Evolutionary conservation across 2,329 filamentous ascomycete genomes (phyloP), one percentile per base, ranked within the genome.

Genomic region (Metarhizium humberi): DNA sequence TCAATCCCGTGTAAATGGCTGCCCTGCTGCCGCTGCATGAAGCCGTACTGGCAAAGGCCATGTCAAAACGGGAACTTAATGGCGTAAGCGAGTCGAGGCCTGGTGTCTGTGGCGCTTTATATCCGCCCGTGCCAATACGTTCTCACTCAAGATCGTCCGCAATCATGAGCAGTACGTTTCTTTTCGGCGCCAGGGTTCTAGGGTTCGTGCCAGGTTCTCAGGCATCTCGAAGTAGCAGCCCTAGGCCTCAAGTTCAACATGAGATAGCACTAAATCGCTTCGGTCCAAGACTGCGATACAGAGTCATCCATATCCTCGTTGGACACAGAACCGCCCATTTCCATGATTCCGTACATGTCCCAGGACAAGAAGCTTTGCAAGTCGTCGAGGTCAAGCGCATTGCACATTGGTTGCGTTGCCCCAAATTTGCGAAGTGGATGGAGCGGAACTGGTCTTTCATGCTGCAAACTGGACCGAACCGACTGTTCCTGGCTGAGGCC

Each of bases 321-420:
- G 42, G 67, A 62, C 7, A 70, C 62, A 1, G 67, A 63, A 8
- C 70, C 70, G 36, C 68, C 69, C 65, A 73, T 69, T 56, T 73
- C 71, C 67, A 72, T 71, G 40, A 73, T 70, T 20, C 70, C 70
- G 51, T 71, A 70, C 67, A 73, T 69, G 53, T 73, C 71, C 71
- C 71, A 72, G 5, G 69, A 69, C 52, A 72, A 52, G 45, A 71
- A 72, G 55, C 67, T 71, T 52, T 72, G 69, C 55, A 73, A 55
- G 55, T 73, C 71, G 32, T 69, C 69, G 11, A 72, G 59, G 52
- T 72, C 71, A 4, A 73, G 64, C 30, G 66, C 67, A 32, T 71
- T 64, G 25, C 66, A 66, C 67, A 71, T 70, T 16, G 63, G 60
- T 16, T 64, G 58, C 18, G 60, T 54, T n/a, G 59, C 50, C 14